Evolutionary conservation across 2,329 filamentous ascomycete species (phyloP), one percentile per base, ranked within the genome.

Genomic region (Corynespora cassiicola): DNA sequence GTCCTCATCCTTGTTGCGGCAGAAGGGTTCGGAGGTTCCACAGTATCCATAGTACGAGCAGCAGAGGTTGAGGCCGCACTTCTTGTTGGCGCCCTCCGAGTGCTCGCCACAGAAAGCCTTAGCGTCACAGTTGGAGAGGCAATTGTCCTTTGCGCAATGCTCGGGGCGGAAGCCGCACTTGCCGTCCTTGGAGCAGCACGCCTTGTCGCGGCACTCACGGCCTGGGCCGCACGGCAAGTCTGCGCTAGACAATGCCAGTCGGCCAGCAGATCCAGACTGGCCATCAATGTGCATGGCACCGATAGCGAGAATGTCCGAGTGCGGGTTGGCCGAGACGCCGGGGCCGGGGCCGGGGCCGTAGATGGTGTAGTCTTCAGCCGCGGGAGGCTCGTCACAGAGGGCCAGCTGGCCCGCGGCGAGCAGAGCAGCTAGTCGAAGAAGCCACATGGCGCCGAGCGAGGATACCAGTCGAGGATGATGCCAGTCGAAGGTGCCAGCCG

Each of bases 361-460:
- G n/a, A n/a, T n/a, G n/a, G n/a, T n/a, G n/a, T n/a, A n/a, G 82
- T 97, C 57, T 97, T 99, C 70, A 92, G 96, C 50, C 94, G 94
- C 0, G 94, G 99, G 72, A 90, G 91, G 66, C 94, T 94, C 42
- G 88, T 90, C 29, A 79, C 84, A 43, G 84, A 88, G 47, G 87
- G 92, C 60, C 99, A 94, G 94, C 84, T 87, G 66, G 81, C n/a
- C n/a, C n/a, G n/a, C n/a, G n/a, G n/a, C n/a, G n/a, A 89, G 43
- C 86, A 95, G 43, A 96, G 96, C 90, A 88, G 84, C 61, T 72
- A 77, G 15, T 29, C 9, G 26, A 15, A 29, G 9, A 29, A 29
- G n/a, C n/a, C n/a, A n/a, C n/a, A n/a, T n/a, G n/a, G n/a, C n/a
- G n/a, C n/a, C n/a, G n/a, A n/a, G n/a, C n/a, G n/a, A n/a, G n/a